A percentile compares a stretch with the other conserved stretches of the same genome.
Evolutionary conservation across 2,329 filamentous ascomycete species (phyloP).

Genomic region (Intubia oerlemansii): DNA sequence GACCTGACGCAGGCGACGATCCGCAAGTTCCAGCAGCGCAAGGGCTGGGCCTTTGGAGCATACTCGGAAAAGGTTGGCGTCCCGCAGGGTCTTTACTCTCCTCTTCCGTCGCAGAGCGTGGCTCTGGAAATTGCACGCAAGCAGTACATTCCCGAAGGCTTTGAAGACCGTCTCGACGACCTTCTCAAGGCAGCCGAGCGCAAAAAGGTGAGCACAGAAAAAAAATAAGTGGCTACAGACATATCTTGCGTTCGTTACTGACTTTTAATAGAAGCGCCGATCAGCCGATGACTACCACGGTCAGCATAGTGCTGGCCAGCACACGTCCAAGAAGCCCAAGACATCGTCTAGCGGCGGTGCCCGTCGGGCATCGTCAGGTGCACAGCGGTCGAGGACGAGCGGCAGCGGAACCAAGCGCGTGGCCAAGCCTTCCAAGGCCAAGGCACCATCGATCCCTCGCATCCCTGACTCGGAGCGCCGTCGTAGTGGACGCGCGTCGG

Average conservation of each 20-base stretch:
- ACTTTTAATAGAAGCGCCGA: slow-evolving; percentile 42
- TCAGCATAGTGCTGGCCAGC: slow-evolving; percentile 13
- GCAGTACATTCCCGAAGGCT: slow-evolving; percentile 57
- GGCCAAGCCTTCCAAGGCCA: slow-evolving; percentile 1
- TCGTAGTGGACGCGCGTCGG: slow-evolving; percentile 28
- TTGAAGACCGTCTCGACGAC: slow-evolving; percentile 57
- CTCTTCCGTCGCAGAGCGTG: slow-evolving; percentile 52
- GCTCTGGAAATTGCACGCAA: slow-evolving; percentile 76
- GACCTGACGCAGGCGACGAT: slow-evolving; percentile 72
- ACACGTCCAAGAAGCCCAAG: slow-evolving; percentile 19
- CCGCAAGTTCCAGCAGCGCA: slow-evolving; percentile 66
- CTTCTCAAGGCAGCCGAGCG: slow-evolving; percentile 43
- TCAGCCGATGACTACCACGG: slow-evolving; percentile 27
- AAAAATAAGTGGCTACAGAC: no score
- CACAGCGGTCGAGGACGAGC: slow-evolving; percentile 8
- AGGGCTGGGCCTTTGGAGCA: slow-evolving; percentile 68
- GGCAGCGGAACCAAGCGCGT: slow-evolving; percentile 2
- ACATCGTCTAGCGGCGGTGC: no score
- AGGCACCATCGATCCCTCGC: not conserved
- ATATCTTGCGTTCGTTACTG: no score
- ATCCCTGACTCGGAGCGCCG: slow-evolving; percentile 26
- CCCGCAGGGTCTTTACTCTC: slow-evolving; percentile 56
- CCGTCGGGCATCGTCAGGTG: no score
- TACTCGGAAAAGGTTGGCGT: slow-evolving; percentile 65
- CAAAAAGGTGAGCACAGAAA: no score